Percentiles rank a stretch among this genome's conserved stretches.
Evolutionary conservation across 139 green algal species (phyloP).

Genomic region (Auxenochlorella pyrenoidosa): DNA sequence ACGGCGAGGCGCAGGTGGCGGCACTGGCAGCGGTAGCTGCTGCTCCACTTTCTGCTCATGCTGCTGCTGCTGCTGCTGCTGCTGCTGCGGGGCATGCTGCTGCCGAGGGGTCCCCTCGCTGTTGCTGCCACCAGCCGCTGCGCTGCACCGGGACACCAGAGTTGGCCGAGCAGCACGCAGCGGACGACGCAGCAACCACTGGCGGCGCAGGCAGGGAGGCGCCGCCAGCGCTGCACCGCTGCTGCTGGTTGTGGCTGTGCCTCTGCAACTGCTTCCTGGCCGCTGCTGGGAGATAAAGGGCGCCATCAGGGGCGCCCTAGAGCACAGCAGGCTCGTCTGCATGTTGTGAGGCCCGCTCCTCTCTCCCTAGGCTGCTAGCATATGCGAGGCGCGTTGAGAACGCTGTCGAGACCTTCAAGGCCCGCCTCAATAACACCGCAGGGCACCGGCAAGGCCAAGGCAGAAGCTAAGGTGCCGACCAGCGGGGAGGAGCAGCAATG

Average conservation of each 20-base stretch:
- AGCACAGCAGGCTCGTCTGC: background rate
- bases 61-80: background rate
- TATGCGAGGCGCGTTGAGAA: background rate
- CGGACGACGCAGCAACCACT: background rate
- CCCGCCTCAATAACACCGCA: too few relatives aligned
- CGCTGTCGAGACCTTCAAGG: background rate
- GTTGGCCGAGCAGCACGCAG: background rate
- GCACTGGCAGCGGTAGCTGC: too few relatives aligned
- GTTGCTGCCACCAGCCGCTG: background rate
- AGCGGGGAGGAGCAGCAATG: too few relatives aligned
- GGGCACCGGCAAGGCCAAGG: too few relatives aligned
- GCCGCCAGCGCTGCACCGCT: background rate
- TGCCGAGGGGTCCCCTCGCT: background rate
- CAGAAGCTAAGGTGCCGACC: too few relatives aligned
- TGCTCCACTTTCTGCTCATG: background rate
- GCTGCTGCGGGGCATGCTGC: conserved; percentile 2
- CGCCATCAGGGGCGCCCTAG: background rate
- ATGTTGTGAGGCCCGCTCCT: background rate
- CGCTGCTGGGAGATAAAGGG: background rate
- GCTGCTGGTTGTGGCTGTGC: background rate
- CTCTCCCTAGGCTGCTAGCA: background rate
- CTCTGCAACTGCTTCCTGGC: background rate
- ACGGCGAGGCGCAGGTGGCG: background rate
- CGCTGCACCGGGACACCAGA: background rate
- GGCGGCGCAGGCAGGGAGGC: background rate